Base-by-base conservation (phyloP, 805 yeast species). In the Pichia manshurica region DNA sequence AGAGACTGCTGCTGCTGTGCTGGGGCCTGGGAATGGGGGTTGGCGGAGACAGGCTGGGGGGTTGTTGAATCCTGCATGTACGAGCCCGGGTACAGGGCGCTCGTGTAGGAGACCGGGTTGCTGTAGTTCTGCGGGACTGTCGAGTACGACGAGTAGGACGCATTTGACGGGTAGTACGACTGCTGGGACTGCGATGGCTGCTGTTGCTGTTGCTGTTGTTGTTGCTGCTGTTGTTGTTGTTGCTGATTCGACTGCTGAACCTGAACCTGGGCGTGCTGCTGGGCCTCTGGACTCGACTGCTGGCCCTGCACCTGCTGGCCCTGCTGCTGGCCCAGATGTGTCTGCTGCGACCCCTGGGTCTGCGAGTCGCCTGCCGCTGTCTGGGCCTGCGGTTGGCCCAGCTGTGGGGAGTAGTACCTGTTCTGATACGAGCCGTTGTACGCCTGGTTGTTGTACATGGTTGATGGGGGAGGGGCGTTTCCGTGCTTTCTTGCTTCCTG, bases 401-500 rank as follows among this genome's bases (percentile, higher is more conserved):
- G 45, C 16, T 41, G 46, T 19, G 41, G 46, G 17, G 34, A 22
- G 10, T 37, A 37, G 23, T 37, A 37, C 28, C 28, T 42, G 40
- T 34, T 44, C 44, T 39, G 56, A 56, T 44, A 51, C 56, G 32
- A 50, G 57, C 35, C 50, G 45, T 31, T 51, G 51, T 44, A 50
- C 52, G 22, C 44, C 39, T 9, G 49, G 42, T 38, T 53, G 59
- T 34, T 39, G 54, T 10, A 45, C 51, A 38, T 52, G 52, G 33
- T 49, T 58, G 38, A 51, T 55, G 13, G 29, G 10, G 29, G 29
- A 7, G 29, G 29, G n/a, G n/a, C n/a, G n/a, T n/a, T n/a, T n/a
- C n/a, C n/a, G n/a, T n/a, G n/a, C n/a, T n/a, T n/a, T n/a, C n/a
- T n/a, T n/a, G n/a, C n/a, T n/a, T n/a, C n/a, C n/a, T n/a, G n/a